Evolutionary conservation across 495 filamentous ascomycete species (phyloP), one percentile per base, ranked within the genome.

Genomic region (Penicillium crystallinum): DNA sequence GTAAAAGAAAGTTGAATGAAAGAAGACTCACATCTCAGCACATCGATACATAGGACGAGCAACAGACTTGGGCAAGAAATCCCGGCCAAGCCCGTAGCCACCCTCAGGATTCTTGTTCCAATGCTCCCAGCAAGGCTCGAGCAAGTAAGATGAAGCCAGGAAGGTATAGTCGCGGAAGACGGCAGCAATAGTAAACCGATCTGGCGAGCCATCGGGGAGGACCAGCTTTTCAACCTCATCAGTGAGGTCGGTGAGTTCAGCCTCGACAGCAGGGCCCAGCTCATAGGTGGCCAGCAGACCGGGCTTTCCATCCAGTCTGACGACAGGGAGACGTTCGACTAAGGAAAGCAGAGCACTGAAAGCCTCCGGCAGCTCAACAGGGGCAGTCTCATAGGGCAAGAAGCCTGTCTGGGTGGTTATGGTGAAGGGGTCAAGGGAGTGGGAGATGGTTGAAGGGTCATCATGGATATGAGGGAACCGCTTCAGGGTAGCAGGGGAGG

Each of bases 91-190:
- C 0, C 90, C 90, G 63, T 95, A 96, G 1, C 73, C 72, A 55
- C 84, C 77, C 0, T 82, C 86, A 15, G 70, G 67, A 23, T 78
- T 77, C 47, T 85, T 66, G 58, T 80, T 84, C 57, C 85, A 76
- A 57, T 60, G 77, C 73, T 85, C 74, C 71, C 91, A 90, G 68
- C 91, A 96, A n/a, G 91, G 91, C 73, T 96, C 91, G n/a, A 96
- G 79, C 14, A 96, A 74, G 64, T 93, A 95, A 0, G 90, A 86
- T 12, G 87, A 91, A 1, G 90, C 88, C 3, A 96, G 71, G 73
- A 95, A 96, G 22, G 86, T 85, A 64, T 96, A 96, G 72, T 96
- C 91, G 21, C 91, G 76, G 68, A 95, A 95, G 47, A 92, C 70
- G 23, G 89, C 91, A 63, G 88, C 89, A 75, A 92, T 77, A 25